Conservation (phyloP, 805 yeast genomes). For the Suhomyces canberraensis region DNA sequence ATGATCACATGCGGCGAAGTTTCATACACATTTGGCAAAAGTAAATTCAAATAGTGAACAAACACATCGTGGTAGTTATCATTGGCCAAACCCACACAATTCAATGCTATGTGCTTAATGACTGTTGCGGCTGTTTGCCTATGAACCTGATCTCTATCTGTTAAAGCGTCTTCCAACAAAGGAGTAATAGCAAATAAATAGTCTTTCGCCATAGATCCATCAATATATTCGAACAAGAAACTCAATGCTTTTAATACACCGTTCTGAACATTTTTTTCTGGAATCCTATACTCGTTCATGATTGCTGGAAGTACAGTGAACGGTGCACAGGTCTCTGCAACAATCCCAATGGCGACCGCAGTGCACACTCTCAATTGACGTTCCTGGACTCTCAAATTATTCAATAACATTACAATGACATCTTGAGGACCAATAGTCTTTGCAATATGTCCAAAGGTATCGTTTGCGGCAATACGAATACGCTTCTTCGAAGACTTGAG, state of each 20-base stretch:
- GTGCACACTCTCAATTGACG: constrained; percentile 96
- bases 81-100: constrained; percentile 68
- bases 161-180: constrained; percentile 81
- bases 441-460: constrained; percentile 88
- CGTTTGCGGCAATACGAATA: constrained; percentile 81
- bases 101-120: constrained; percentile 74
- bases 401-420: constrained; percentile 77
- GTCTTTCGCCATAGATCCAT: constrained; percentile 68
- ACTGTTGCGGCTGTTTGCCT: constrained; percentile 94
- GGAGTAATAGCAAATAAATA: constrained; percentile 80
- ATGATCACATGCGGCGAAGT: constrained; percentile 93
- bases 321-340: constrained; percentile 90
- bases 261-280: constrained; percentile 90
- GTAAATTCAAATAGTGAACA: constrained; percentile 72
- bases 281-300: constrained; percentile 92
- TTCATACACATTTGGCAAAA: constrained; percentile 88
- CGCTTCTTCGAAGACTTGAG: constrained; percentile 74
- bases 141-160: constrained; percentile 87
- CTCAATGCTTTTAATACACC: constrained; percentile 90
- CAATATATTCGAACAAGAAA: constrained; percentile 89
- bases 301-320: constrained; percentile 91
- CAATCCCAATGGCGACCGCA: constrained; percentile 96
- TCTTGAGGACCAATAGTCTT: constrained; percentile 95
- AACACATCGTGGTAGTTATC: constrained; percentile 67
- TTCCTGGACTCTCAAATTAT: constrained; percentile 87